These are phyloP conservation scores for Metarhizium brunneum DNA, from an alignment of 2,329 filamentous ascomycete species.

Conservation along the genomic window DNA sequence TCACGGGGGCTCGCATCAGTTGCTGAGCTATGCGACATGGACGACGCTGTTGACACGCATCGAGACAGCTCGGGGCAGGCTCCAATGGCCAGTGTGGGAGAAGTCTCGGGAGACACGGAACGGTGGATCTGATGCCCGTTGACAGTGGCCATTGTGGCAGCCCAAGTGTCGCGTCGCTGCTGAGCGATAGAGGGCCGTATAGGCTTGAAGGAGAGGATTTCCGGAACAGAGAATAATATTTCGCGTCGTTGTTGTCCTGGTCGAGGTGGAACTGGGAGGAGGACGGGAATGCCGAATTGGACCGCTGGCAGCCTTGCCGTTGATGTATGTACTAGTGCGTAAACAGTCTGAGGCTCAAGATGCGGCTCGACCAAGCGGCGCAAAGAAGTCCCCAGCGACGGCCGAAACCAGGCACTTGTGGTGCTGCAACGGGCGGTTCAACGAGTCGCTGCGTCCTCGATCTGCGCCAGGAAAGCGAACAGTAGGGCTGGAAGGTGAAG, in stretches of 20 bases:
- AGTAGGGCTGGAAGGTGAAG: conserved; percentile 1
- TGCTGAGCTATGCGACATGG: conserved; percentile 47
- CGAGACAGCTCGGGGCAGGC: conserved; percentile 50
- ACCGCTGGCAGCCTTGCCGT: conserved; percentile 3
- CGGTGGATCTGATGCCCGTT: conserved; percentile 19
- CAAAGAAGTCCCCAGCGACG: background rate
- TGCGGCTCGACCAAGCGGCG: conserved; percentile 6
- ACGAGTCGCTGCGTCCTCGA: conserved; percentile 2
- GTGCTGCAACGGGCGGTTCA: background rate
- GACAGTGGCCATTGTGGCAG: conserved; percentile 22
- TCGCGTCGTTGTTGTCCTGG: background rate
- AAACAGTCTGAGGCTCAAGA: conserved; percentile 3
- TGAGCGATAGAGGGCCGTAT: background rate
- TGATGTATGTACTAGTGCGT: conserved; percentile 1
- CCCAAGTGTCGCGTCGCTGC: background rate
- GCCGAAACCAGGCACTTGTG: background rate
- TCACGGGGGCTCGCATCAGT: conserved; percentile 40
- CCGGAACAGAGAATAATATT: background rate
- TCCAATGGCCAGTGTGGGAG: conserved; percentile 54
- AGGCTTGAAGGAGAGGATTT: background rate
- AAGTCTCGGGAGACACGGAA: conserved; percentile 46
- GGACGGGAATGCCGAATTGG: background rate
- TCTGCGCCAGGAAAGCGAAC: conserved; percentile 3
- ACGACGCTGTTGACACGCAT: conserved; percentile 53
- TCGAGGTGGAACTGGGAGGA: background rate